phyloP scores from a whole-genome alignment of 2,329 filamentous ascomycete genomes.

The Calonectria montana region DNA sequence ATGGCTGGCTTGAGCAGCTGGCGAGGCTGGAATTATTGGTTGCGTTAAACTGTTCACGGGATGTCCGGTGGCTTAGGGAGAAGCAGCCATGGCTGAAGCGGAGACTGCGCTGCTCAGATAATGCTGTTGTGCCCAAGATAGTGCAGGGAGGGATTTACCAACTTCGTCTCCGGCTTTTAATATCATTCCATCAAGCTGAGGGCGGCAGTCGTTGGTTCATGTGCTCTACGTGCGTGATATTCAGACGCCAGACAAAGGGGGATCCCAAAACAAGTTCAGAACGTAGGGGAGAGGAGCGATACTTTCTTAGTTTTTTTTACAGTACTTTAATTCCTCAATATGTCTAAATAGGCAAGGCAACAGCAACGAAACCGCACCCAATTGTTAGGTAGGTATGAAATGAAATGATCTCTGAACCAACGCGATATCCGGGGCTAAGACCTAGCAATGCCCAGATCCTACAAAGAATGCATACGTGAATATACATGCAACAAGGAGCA shows the following conservation, averaged over 20 bases:
- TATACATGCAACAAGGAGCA: background rate
- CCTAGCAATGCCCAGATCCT: no score
- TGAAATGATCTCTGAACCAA: background rate
- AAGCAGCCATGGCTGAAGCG: background rate
- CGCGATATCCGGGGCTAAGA: no score
- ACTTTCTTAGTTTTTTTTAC: background rate
- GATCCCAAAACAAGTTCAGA: background rate
- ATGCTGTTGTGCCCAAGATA: background rate
- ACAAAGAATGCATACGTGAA: background rate
- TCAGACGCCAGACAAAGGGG: background rate
- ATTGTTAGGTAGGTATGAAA: background rate
- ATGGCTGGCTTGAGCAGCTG: background rate
- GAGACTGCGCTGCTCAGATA: background rate
- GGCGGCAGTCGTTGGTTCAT: background rate
- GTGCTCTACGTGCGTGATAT: background rate
- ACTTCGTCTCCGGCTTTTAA: background rate
- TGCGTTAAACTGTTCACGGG: background rate
- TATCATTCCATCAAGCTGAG: background rate
- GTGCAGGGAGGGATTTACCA: background rate
- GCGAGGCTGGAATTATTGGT: slow-evolving; percentile 8
- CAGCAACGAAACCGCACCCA: background rate
- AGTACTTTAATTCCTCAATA: background rate
- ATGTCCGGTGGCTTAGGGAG: background rate
- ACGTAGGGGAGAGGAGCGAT: background rate
- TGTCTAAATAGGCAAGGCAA: background rate